These are phyloP conservation scores for Choiromyces venosus DNA, from an alignment of 495 filamentous ascomycete species.

Conservation along the genomic window DNA sequence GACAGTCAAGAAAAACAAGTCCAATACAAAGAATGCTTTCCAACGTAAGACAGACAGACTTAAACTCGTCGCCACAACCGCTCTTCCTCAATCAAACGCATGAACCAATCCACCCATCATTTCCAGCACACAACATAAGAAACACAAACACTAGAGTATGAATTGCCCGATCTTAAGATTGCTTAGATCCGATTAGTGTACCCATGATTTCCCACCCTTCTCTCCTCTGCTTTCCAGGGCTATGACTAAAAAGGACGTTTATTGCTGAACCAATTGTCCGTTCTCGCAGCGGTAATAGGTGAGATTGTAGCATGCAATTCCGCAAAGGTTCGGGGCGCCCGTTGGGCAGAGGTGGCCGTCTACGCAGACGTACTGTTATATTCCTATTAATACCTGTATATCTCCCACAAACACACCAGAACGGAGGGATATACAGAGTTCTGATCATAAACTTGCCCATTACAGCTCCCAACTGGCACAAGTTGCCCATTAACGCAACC, in stretches of 20 bases:
- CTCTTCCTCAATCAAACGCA: neutral
- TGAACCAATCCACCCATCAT: constrained; percentile 1
- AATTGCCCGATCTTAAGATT: neutral
- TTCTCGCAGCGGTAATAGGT: constrained; percentile 34
- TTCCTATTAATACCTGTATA: constrained; percentile 6
- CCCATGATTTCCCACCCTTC: neutral
- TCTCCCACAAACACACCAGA: neutral
- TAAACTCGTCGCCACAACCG: neutral
- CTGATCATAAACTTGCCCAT: constrained; percentile 32
- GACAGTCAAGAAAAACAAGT: constrained; percentile 2
- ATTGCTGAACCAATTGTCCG: constrained; percentile 25
- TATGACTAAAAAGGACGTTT: neutral
- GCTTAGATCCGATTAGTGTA: neutral
- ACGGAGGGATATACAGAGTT: constrained; percentile 28
- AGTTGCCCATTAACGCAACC: constrained; percentile 28
- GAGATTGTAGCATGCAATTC: constrained; percentile 30
- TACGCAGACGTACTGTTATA: constrained; percentile 39
- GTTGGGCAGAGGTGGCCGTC: constrained; percentile 29
- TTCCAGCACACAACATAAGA: neutral
- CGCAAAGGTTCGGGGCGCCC: constrained; percentile 28
- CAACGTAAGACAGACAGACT: neutral
- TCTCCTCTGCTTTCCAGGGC: neutral
- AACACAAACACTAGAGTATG: neutral
- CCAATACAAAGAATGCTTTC: constrained; percentile 23
- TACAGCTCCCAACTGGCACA: constrained; percentile 24